These are phyloP conservation scores for Solanum neorickii DNA, from an alignment of 257 asterid genomes.

Conservation along the genomic window DNA sequence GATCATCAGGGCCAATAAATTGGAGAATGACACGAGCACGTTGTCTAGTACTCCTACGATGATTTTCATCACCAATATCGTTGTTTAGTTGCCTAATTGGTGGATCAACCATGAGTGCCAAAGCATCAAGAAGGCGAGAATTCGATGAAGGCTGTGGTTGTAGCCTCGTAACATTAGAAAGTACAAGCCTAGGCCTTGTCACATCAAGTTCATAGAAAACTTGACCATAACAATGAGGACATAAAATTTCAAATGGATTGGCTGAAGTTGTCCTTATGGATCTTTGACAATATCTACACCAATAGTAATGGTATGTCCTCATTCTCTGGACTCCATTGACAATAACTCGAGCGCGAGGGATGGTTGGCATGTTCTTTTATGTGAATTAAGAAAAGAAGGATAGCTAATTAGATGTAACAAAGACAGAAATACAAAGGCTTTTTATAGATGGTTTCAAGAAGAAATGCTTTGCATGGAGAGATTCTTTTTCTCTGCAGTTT, in stretches of 20 bases:
- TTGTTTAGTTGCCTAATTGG: not conserved
- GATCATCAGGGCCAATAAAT: conserved; percentile 45
- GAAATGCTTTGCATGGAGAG: conserved; percentile 8
- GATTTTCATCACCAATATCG: not conserved
- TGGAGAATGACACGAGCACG: conserved; percentile 38
- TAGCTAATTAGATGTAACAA: not conserved
- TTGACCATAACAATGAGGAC: conserved; percentile 58
- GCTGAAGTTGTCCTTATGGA: conserved; percentile 60
- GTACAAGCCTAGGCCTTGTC: conserved; percentile 38
- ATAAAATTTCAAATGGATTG: conserved; percentile 51
- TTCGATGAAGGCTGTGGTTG: conserved; percentile 22
- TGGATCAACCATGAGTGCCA: conserved; percentile 43
- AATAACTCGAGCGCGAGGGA: conserved; percentile 25
- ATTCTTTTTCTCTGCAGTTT: conserved; percentile 8
- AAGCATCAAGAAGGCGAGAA: conserved; percentile 31
- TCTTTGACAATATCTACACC: conserved; percentile 72
- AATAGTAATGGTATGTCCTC: conserved; percentile 70
- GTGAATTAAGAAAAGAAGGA: not conserved
- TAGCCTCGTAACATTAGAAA: conserved; percentile 1
- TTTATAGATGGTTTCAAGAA: conserved; percentile 6
- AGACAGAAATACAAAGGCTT: not conserved
- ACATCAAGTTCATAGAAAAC: conserved; percentile 50
- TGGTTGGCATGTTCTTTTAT: conserved; percentile 21
- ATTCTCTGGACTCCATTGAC: conserved; percentile 55
- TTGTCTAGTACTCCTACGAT: not conserved